Base-by-base conservation (phyloP, 257 asterid species). In the Nicotiana undulata region DNA sequence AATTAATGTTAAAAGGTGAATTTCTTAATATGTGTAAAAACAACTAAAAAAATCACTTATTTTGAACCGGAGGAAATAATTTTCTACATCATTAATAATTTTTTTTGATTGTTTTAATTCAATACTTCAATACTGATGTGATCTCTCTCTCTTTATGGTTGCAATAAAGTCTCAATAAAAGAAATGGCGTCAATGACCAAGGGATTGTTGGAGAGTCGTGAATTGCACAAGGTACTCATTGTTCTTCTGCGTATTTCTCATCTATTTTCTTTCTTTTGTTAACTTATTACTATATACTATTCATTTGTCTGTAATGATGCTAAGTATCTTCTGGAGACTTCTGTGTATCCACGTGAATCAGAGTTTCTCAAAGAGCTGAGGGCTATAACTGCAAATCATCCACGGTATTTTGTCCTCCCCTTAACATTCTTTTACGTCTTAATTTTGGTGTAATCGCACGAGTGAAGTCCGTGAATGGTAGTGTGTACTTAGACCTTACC, bases 341-440 rank as follows among this genome's bases (percentile, higher is more conserved):
- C 26, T 58, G 63, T n/a, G 15, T 58, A 58, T 26, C 29, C 63
- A 12, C 63, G 63, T 0, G 93, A 90, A 63, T 66, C 87, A 3
- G 84, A 85, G 40, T 72, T 66, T 53, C 91, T 91, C 26, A 91
- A 89, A 81, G 92, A 89, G 83, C 70, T 89, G 8, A 86, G 93
- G 76, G 86, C 81, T 60, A 51, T 86, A 74, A 87, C 88, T 44
- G 86, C 90, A 7, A 81, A 12, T 58, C 93, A 84, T 81, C 94
- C 90, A 0, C 9, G 80, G 91, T 90, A 79, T 26, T 53, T 65
- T 13, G 56, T 22, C 58, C 37, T 68, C 51, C 11, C 53, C 65
- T 34, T 0, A 6, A 13, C 28, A 29, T 84, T 58, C 40, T 34
- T 8, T 52, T 77, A 9, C 40, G 5, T 34, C 5, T 34, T 34